These are phyloP conservation scores for Mycosphaerella sp. DNA, from an alignment of 2,329 filamentous ascomycete species.

Conservation along the genomic window DNA sequence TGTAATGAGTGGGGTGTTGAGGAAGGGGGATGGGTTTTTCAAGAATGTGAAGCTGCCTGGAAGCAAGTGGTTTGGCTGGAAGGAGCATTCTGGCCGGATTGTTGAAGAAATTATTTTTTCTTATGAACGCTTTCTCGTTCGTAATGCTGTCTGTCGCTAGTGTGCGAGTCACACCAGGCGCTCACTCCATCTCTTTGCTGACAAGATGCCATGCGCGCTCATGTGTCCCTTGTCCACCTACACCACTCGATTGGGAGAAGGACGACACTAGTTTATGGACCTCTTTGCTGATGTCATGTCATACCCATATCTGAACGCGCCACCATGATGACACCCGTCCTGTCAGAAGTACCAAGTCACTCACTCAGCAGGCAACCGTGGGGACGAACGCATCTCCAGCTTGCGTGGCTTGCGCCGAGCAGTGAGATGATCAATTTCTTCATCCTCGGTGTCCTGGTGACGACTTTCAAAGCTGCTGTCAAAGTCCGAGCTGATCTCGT, in stretches of 20 bases:
- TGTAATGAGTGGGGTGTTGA: constrained; percentile 34
- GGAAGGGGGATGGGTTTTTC: constrained; percentile 42
- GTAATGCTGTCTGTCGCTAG: too few relatives aligned
- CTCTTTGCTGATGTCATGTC: not conserved
- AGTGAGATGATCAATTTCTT: constrained; percentile 11
- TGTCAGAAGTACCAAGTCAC: not conserved
- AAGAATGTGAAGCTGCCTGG: constrained; percentile 45
- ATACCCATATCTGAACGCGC: not conserved
- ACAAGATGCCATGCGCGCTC: too few relatives aligned
- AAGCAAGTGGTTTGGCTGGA: constrained; percentile 44
- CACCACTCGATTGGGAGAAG: too few relatives aligned
- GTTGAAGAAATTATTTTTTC: too few relatives aligned
- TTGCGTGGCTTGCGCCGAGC: constrained; percentile 6
- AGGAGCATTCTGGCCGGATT: too few relatives aligned
- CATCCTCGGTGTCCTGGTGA: constrained; percentile 21
- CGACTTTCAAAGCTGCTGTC: constrained; percentile 22
- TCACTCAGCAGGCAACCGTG: not conserved
- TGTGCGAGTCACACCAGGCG: too few relatives aligned
- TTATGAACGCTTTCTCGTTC: too few relatives aligned
- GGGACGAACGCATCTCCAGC: not conserved
- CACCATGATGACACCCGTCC: not conserved
- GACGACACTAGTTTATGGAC: too few relatives aligned
- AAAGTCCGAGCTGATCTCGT: constrained; percentile 17
- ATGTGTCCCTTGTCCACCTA: too few relatives aligned
- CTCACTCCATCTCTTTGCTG: too few relatives aligned